phyloP scores from a whole-genome alignment of 306 rosid genomes.

The Datisca glomerata region DNA sequence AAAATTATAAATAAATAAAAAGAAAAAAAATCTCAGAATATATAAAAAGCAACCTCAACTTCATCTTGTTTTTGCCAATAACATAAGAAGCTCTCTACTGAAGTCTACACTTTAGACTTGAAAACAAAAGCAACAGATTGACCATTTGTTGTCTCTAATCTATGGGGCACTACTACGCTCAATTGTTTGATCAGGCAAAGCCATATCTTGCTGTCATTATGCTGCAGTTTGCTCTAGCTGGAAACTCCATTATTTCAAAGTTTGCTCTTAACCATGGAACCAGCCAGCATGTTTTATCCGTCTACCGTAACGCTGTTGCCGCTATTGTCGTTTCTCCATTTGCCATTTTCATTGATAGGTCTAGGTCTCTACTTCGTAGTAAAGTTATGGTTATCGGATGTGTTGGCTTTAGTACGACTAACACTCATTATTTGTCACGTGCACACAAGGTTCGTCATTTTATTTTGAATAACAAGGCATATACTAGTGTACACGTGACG shows the following conservation, averaged over 20 bases:
- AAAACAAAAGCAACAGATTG: neutral
- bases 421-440: no score
- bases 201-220: conserved; percentile 14
- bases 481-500: no score
- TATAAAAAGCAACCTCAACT: neutral
- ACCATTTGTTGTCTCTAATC: neutral
- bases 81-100: neutral
- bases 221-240: conserved; percentile 21
- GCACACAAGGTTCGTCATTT: no score
- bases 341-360: conserved; percentile 24
- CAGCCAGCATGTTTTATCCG: conserved; percentile 21
- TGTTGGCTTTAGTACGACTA: no score
- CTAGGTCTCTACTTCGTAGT: neutral
- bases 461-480: no score
- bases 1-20: neutral
- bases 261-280: conserved; percentile 26
- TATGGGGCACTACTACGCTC: no score
- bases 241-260: conserved; percentile 16
- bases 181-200: conserved; percentile 13
- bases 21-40: no score
- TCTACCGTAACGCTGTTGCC: conserved; percentile 22
- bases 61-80: neutral
- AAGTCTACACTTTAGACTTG: no score
- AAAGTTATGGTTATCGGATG: no score
- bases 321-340: conserved; percentile 21